These are phyloP conservation scores for Mantamonas sphyraenae DNA, from an alignment of 78 protist genomes.

Conservation along the genomic window DNA sequence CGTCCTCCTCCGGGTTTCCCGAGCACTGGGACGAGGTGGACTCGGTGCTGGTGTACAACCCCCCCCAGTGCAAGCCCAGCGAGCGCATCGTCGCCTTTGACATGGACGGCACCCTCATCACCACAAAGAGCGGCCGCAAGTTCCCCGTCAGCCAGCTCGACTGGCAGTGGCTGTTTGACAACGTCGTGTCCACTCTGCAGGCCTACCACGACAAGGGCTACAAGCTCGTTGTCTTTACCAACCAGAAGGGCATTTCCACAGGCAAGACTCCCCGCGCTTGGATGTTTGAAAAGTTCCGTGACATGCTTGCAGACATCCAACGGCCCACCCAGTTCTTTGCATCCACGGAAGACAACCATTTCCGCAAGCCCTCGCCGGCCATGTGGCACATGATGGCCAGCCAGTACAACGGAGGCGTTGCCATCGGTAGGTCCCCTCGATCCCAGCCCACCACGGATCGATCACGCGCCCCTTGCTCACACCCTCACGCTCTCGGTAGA, in stretches of 20 bases:
- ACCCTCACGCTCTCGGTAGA: background rate
- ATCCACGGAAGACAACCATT: slow-evolving; percentile 9
- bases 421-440: background rate
- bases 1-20: too few relatives aligned
- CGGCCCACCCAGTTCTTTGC: slow-evolving; percentile 10
- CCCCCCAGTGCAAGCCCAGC: background rate
- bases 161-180: slow-evolving; percentile 15
- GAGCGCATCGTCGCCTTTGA: slow-evolving; percentile 15
- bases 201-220: too few relatives aligned
- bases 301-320: background rate
- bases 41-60: background rate
- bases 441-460: background rate
- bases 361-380: slow-evolving; percentile 36
- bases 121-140: slow-evolving; percentile 20
- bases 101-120: slow-evolving; percentile 44
- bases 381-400: slow-evolving; percentile 42
- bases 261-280: too few relatives aligned
- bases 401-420: background rate
- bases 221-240: slow-evolving; percentile 42
- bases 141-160: slow-evolving; percentile 25
- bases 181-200: too few relatives aligned
- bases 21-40: background rate
- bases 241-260: slow-evolving; percentile 44
- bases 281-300: too few relatives aligned
- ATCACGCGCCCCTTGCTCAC: background rate